Base-by-base conservation (phyloP, 2,329 filamentous ascomycete genomes). In the Aspergillus nomiae region DNA sequence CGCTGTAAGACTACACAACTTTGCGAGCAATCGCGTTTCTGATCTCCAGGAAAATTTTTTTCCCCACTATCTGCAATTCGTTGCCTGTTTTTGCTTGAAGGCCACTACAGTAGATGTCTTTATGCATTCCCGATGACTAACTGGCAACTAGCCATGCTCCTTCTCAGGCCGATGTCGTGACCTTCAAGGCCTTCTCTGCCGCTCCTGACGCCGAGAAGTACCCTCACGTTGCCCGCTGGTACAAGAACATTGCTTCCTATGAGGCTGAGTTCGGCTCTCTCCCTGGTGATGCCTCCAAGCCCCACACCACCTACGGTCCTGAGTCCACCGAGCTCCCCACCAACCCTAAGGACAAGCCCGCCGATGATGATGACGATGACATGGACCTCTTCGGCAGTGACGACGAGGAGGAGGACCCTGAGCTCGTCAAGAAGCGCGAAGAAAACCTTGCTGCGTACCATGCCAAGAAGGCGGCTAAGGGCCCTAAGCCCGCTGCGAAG, bases 231-330 rank as follows among this genome's bases (percentile, higher is more conserved):
- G 92, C 92, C 78, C 91, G 95, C 82, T 99, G 95, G 95, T 97
- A 97, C 89, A 97, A 96, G 89, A 94, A 99, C 89, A 92, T 97
- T 78, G 88, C 91, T 80, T 91, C 91, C 74, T 97, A 92, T 85
- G 90, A 96, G 87, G 86, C 90, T 72, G 94, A 98, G 82, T 98
- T 98, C 85, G 86, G 90, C 75, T 91, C 89, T 69, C 91, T 99
- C 58, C 87, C 92, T 63, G 95, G 95, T 81, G 94, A 98, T 84
- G 88, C 94, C 73, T 90, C 91, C 81, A 93, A 95, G 86, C 86
- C 90, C 71, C 92, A 90, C 86, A 94, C 91, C 74, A 87, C 90
- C 79, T 98, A 98, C 84, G 95, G 95, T 76, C 95, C 95, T 69
- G 94, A 96, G 75, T 85, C 84, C 67, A 81, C 84, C 67, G 90